Evolutionary conservation across 2,329 filamentous ascomycete species (phyloP).

Genomic region (Saccharata proteae): DNA sequence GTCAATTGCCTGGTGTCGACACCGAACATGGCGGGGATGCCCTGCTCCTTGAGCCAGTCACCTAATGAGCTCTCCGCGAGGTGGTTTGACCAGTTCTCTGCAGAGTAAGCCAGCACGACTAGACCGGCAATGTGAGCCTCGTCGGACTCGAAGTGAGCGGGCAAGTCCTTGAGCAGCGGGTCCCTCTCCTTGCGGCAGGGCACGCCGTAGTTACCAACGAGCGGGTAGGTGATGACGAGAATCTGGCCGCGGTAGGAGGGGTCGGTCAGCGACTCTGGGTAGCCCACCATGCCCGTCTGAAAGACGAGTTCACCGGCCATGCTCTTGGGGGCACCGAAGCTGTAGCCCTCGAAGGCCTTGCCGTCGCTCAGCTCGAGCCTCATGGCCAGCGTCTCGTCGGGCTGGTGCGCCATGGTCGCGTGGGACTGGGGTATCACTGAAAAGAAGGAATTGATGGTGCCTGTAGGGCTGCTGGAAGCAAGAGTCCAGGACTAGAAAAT

Average conservation of each 20-base stretch:
- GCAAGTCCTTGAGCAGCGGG: conserved; percentile 70
- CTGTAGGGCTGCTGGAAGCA: not conserved
- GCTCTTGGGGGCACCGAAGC: conserved; percentile 92
- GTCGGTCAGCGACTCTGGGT: conserved; percentile 85
- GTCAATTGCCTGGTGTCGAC: conserved; percentile 90
- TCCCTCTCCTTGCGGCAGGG: conserved; percentile 78
- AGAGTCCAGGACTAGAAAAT: no score
- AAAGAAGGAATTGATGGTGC: conserved; percentile 1
- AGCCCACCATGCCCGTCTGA: conserved; percentile 98
- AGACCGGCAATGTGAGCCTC: conserved; percentile 91
- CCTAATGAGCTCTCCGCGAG: conserved; percentile 83
- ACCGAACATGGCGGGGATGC: conserved; percentile 84
- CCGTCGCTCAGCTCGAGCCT: conserved; percentile 91
- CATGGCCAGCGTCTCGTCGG: conserved; percentile 30
- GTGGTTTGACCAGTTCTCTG: conserved; percentile 92
- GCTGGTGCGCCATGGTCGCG: conserved; percentile 5
- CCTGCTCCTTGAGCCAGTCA: conserved; percentile 92
- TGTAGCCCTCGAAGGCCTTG: conserved; percentile 82
- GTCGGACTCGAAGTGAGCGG: conserved; percentile 83
- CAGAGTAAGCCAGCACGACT: conserved; percentile 80
- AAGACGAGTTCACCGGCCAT: conserved; percentile 96
- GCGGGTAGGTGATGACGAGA: conserved; percentile 87
- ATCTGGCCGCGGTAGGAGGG: conserved; percentile 88
- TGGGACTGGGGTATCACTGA: conserved; percentile 1
- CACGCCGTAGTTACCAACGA: conserved; percentile 96